phyloP scores from a whole-genome alignment of 2,329 filamentous ascomycete species.

The Pseudocercospora musae region DNA sequence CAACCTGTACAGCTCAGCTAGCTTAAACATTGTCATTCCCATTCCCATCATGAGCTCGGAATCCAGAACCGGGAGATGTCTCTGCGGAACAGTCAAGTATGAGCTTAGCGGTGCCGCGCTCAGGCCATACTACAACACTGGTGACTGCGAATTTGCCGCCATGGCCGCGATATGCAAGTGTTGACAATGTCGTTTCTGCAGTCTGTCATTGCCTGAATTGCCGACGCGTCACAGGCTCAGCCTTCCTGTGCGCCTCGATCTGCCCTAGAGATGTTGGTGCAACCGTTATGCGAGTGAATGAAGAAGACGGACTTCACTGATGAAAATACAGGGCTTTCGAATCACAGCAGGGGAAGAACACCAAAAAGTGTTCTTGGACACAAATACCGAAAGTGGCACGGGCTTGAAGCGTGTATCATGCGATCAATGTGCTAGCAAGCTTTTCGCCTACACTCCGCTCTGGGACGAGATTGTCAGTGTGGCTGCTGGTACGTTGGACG shows the following conservation, averaged over 20 bases:
- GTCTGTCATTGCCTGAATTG: conserved; percentile 51
- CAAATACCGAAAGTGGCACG: conserved; percentile 44
- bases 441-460: conserved; percentile 23
- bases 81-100: conserved; percentile 45
- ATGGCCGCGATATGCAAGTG: background rate
- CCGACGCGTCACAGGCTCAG: conserved; percentile 38
- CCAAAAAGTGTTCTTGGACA: conserved; percentile 43
- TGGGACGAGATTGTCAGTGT: conserved; percentile 24
- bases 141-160: background rate
- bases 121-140: conserved; percentile 39
- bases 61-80: conserved; percentile 37
- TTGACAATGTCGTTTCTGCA: background rate
- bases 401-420: conserved; percentile 45
- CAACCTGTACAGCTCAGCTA: background rate
- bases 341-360: conserved; percentile 40
- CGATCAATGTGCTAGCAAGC: conserved; percentile 36
- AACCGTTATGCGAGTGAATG: background rate
- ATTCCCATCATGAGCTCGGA: background rate
- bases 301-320: background rate
- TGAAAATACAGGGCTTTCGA: conserved; percentile 39
- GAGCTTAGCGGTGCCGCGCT: conserved; percentile 43
- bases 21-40: background rate
- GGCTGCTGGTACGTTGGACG: conserved; percentile 25
- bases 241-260: conserved; percentile 21
- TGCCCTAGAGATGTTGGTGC: conserved; percentile 34